phyloP scores from a whole-genome alignment of 2,329 filamentous ascomycete species.

The Hymenoscyphus repandus region DNA sequence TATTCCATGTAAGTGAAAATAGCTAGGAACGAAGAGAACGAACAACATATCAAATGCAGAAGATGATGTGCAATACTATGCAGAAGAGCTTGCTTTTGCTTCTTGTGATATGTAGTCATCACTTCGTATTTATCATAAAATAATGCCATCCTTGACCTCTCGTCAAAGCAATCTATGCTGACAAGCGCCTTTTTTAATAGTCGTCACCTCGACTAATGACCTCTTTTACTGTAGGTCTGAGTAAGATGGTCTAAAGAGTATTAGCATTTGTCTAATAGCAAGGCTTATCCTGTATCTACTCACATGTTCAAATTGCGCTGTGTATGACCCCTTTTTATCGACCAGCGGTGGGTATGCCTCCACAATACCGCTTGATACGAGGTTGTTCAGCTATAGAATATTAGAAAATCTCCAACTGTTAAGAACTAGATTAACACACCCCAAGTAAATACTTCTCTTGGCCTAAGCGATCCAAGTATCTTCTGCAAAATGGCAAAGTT shows the following conservation, averaged over 20 bases:
- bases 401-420: conserved; percentile 25
- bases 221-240: conserved; percentile 78
- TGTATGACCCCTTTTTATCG: conserved; percentile 92
- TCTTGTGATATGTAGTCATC: no score
- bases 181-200: conserved; percentile 45
- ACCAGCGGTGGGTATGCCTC: conserved; percentile 85
- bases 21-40: no score
- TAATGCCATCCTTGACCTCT: no score
- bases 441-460: conserved; percentile 92
- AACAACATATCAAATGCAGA: no score
- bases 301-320: conserved; percentile 91
- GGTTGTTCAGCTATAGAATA: conserved; percentile 65
- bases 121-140: no score
- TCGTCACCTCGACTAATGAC: conserved; percentile 82
- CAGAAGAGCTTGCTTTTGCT: no score
- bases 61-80: no score
- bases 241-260: conserved; percentile 67
- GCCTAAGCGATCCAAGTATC: conserved; percentile 87
- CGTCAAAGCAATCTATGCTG: neutral
- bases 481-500: conserved; percentile 82
- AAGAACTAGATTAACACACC: conserved; percentile 44
- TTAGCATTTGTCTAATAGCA: conserved; percentile 6
- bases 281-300: conserved; percentile 6
- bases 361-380: conserved; percentile 78
- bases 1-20: no score